These are phyloP conservation scores for Metschnikowia proteae DNA, from an alignment of 805 yeast genomes.

Conservation along the genomic window DNA sequence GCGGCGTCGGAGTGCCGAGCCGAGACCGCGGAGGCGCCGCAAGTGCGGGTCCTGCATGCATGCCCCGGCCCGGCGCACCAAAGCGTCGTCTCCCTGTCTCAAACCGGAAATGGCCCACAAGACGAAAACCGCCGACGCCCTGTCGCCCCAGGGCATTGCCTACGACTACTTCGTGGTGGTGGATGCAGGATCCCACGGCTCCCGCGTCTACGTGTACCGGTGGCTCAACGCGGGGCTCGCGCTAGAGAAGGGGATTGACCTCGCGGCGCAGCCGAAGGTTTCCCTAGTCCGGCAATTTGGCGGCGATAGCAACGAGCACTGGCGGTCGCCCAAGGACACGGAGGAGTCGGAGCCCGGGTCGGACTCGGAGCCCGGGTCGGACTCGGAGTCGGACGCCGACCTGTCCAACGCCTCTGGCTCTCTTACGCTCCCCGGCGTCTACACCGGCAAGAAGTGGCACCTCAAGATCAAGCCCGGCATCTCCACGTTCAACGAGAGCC, in stretches of 20 bases:
- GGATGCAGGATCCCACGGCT: slow-evolving; percentile 66
- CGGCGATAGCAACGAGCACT: not conserved
- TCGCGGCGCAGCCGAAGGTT: slow-evolving; percentile 7
- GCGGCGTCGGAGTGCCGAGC: too few relatives aligned
- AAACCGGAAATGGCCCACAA: not conserved
- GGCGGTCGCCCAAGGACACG: not conserved
- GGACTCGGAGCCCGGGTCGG: not conserved
- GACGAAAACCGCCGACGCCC: not conserved
- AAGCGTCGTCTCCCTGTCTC: not conserved
- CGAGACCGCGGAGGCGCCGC: too few relatives aligned
- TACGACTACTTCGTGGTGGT: slow-evolving; percentile 58
- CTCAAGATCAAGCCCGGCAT: slow-evolving; percentile 53
- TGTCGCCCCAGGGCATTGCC: slow-evolving; percentile 44
- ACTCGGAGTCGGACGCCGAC: slow-evolving; percentile 10
- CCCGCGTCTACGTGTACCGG: slow-evolving; percentile 56
- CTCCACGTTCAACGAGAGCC: slow-evolving; percentile 44
- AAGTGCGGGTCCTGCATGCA: not conserved
- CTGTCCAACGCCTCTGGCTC: not conserved
- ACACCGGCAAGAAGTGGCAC: slow-evolving; percentile 43
- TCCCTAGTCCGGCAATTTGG: slow-evolving; percentile 7
- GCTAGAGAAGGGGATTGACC: slow-evolving; percentile 20
- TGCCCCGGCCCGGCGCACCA: not conserved
- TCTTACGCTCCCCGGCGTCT: slow-evolving; percentile 26
- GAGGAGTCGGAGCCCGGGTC: not conserved
- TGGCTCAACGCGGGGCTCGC: slow-evolving; percentile 45